Evolutionary conservation across 768 basidiomycete genomes (phyloP).

Genomic region (Lactarius hatsudake): DNA sequence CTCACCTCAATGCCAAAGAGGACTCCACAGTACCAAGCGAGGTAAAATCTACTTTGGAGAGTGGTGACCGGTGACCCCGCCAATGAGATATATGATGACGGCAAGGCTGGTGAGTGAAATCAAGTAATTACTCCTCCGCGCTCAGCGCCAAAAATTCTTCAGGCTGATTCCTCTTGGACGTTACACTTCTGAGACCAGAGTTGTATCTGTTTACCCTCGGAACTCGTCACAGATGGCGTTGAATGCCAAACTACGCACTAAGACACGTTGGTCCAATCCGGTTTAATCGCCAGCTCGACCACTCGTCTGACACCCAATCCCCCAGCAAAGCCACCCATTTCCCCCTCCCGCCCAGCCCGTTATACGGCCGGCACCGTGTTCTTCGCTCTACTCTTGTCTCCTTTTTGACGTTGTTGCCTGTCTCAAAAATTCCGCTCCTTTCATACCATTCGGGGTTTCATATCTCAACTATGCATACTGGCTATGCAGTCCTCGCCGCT

Average conservation of each 20-base stretch:
- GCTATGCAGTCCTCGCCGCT: constrained; percentile 29
- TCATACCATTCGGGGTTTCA: constrained; percentile 23
- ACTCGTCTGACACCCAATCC: background rate
- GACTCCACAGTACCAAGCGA: background rate
- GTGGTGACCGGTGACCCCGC: background rate
- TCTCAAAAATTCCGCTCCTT: constrained; percentile 27
- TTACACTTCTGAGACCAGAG: background rate
- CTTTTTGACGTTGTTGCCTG: constrained; percentile 31
- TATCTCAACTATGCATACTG: constrained; percentile 36
- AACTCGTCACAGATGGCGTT: background rate
- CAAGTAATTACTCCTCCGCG: background rate
- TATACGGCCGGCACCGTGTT: constrained; percentile 14
- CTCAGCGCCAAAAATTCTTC: background rate
- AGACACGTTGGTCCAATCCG: background rate
- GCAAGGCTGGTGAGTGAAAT: background rate
- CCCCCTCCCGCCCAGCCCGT: background rate
- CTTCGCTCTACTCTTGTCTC: constrained; percentile 30
- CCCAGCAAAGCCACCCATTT: background rate
- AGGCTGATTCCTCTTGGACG: background rate
- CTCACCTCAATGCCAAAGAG: background rate
- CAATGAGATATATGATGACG: background rate
- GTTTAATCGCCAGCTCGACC: background rate
- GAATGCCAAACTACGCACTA: constrained; percentile 3
- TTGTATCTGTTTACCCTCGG: no score
- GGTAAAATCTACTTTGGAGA: background rate